A percentile compares a stretch with the other conserved stretches of the same genome.
Evolutionary conservation across 176 grass and related monocot species (phyloP).

Genomic region (Themeda triandra): DNA sequence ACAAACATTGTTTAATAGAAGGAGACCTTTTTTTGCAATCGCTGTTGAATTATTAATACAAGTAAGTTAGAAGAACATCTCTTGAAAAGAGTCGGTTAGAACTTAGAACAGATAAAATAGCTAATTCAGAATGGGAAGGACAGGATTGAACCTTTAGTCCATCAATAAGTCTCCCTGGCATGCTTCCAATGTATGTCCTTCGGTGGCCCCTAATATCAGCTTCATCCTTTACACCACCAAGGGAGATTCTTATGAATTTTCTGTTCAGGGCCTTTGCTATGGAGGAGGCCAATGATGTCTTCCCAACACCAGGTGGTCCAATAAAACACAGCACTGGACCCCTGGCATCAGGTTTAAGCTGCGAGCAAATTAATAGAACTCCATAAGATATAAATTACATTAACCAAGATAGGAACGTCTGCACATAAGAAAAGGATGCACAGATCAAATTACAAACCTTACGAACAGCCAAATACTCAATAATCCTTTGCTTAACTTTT

Average conservation of each 20-base stretch:
- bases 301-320: slow-evolving; percentile 97
- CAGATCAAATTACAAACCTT: slow-evolving; percentile 62
- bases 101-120: slow-evolving; percentile 11
- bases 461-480: slow-evolving; percentile 96
- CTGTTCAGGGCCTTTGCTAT: slow-evolving; percentile 85
- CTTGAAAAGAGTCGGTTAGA: not conserved
- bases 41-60: not conserved
- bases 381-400: slow-evolving; percentile 23
- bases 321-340: slow-evolving; percentile 97
- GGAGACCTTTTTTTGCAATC: not conserved
- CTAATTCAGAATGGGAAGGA: slow-evolving; percentile 19
- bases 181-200: slow-evolving; percentile 98
- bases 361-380: slow-evolving; percentile 29
- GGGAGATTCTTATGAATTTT: slow-evolving; percentile 97
- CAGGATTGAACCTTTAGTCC: slow-evolving; percentile 73
- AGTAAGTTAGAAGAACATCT: slow-evolving; percentile 3
- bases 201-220: slow-evolving; percentile 98
- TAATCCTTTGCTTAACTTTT: slow-evolving; percentile 96
- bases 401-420: not conserved
- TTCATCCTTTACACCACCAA: slow-evolving; percentile 97
- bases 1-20: slow-evolving; percentile 4
- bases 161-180: slow-evolving; percentile 97
- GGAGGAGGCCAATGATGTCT: slow-evolving; percentile 96
- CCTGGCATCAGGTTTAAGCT: slow-evolving; percentile 98
- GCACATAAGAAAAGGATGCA: slow-evolving; percentile 3